Conservation (phyloP, 345 rosid genomes). For the Gossypium raimondii region DNA sequence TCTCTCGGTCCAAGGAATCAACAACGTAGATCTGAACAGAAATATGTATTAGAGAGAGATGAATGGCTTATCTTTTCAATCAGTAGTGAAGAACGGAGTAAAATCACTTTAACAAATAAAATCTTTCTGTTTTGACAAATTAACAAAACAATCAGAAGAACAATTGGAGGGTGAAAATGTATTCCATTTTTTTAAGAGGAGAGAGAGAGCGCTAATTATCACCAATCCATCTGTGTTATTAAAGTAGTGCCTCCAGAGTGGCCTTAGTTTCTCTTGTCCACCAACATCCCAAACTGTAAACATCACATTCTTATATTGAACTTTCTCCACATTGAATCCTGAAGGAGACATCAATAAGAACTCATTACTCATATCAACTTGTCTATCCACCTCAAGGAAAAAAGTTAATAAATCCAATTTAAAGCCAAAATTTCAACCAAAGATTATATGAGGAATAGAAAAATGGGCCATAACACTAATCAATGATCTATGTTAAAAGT, state of each 20-base stretch:
- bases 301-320: slow-evolving; percentile 95
- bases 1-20: slow-evolving; percentile 96
- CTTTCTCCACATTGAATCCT: slow-evolving; percentile 99
- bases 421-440: slow-evolving; percentile 3
- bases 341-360: slow-evolving; percentile 20
- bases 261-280: slow-evolving; percentile 96
- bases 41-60: not conserved
- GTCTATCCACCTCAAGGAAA: not conserved
- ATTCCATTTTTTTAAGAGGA: not conserved
- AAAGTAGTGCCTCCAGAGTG: slow-evolving; percentile 99
- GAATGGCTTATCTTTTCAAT: not conserved
- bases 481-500: not conserved
- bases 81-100: not conserved
- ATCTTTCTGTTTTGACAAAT: not conserved
- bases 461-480: not conserved
- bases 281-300: slow-evolving; percentile 99
- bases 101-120: not conserved
- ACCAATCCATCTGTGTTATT: slow-evolving; percentile 98
- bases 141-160: not conserved
- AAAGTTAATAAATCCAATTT: not conserved
- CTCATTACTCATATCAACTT: not conserved
- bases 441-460: not conserved
- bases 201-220: slow-evolving; percentile 13
- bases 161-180: not conserved
- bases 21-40: slow-evolving; percentile 83